A percentile compares a stretch with the other conserved stretches of the same genome.
Evolutionary conservation across 495 filamentous ascomycete species (phyloP).

Genomic region (Glonium stellatum): DNA sequence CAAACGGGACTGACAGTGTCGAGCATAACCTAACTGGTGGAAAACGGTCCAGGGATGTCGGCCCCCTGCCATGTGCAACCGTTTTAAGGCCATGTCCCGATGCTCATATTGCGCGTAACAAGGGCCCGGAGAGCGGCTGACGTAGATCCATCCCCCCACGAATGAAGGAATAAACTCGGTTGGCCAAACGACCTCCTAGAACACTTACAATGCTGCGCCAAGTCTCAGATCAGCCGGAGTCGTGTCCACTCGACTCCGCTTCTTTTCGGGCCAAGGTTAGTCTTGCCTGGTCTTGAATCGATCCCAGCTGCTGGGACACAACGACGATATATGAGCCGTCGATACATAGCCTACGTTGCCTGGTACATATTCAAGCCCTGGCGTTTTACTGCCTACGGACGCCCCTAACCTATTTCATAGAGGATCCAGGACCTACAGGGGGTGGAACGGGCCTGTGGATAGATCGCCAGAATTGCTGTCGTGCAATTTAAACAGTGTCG

Average conservation of each 20-base stretch:
- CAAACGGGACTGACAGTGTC: slow-evolving; percentile 9
- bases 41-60: background rate
- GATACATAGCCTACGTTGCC: slow-evolving; percentile 10
- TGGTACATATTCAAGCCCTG: background rate
- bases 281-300: slow-evolving; percentile 1
- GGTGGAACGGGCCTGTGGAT: background rate
- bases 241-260: slow-evolving; percentile 7
- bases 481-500: background rate
- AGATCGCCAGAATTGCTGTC: background rate
- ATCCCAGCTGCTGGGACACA: slow-evolving; percentile 9
- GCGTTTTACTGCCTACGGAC: background rate
- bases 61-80: slow-evolving; percentile 11
- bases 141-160: slow-evolving; percentile 23
- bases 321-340: slow-evolving; percentile 16
- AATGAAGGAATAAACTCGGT: slow-evolving; percentile 4
- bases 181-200: slow-evolving; percentile 5
- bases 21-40: background rate
- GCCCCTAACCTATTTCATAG: slow-evolving; percentile 8
- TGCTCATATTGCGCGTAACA: slow-evolving; percentile 11
- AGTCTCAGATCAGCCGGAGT: slow-evolving; percentile 28
- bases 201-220: slow-evolving; percentile 8
- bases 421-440: background rate
- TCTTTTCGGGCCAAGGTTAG: slow-evolving; percentile 6
- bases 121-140: slow-evolving; percentile 19
- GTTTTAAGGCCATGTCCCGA: slow-evolving; percentile 22